These are phyloP conservation scores for Aspergillus hancockii DNA, from an alignment of 495 filamentous ascomycete genomes.

Conservation along the genomic window DNA sequence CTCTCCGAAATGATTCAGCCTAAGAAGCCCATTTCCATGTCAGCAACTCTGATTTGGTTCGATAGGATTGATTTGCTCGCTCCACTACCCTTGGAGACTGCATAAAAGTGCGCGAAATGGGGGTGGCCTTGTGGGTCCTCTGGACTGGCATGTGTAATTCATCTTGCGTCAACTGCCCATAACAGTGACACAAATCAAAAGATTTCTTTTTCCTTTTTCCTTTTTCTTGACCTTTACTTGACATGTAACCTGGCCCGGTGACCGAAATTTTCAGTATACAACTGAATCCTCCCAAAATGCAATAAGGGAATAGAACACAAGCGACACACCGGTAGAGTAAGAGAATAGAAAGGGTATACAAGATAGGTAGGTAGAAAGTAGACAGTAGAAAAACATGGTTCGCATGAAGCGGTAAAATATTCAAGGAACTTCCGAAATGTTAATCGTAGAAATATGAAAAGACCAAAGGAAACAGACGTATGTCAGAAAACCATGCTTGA, in stretches of 20 bases:
- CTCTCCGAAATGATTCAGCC: neutral
- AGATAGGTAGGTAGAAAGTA: constrained; percentile 12
- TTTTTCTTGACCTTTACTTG: constrained; percentile 6
- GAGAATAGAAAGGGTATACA: constrained; percentile 22
- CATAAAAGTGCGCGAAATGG: neutral
- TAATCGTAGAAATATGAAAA: constrained; percentile 6
- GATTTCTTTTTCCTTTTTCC: neutral
- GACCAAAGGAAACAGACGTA: constrained; percentile 9
- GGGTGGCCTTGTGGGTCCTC: neutral
- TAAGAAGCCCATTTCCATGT: neutral
- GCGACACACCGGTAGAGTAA: neutral
- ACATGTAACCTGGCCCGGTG: constrained; percentile 11
- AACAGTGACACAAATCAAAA: neutral
- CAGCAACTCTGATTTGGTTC: constrained; percentile 1
- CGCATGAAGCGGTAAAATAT: neutral
- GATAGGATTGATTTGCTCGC: neutral
- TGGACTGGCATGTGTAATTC: constrained; percentile 9
- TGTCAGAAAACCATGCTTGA: constrained; percentile 4
- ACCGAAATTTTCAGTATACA: constrained; percentile 6
- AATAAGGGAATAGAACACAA: constrained; percentile 2
- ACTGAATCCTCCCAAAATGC: constrained; percentile 2
- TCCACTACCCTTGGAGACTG: constrained; percentile 1
- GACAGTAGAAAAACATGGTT: constrained; percentile 3
- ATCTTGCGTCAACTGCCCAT: constrained; percentile 5
- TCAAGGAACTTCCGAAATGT: constrained; percentile 10